phyloP scores from a whole-genome alignment of 345 rosid species.

The Moricandia arvensis region DNA sequence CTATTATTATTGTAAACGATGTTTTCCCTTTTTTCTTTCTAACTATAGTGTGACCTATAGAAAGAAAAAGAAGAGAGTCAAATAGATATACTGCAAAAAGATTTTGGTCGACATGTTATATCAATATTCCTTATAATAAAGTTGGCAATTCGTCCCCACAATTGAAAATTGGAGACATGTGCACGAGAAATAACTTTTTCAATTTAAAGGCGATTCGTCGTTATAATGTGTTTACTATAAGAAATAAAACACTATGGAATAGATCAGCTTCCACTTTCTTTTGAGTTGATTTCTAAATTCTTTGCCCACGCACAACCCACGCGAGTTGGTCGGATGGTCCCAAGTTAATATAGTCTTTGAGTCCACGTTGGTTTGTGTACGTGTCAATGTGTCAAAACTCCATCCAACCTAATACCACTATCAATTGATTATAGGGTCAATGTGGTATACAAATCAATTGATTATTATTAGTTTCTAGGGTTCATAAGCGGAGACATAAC shows the following conservation, averaged over 20 bases:
- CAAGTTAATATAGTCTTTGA: background rate
- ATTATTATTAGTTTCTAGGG: background rate
- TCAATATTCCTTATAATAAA: background rate
- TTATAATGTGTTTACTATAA: constrained; percentile 14
- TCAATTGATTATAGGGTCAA: too few relatives aligned
- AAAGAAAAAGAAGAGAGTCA: background rate
- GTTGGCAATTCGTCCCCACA: constrained; percentile 21
- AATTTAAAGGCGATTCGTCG: background rate
- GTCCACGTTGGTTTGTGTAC: constrained; percentile 26
- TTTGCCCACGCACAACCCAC: constrained; percentile 24
- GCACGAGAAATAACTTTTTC: background rate
- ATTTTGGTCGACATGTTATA: constrained; percentile 8
- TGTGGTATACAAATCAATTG: background rate
- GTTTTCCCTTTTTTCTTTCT: background rate
- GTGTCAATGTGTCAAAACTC: constrained; percentile 20
- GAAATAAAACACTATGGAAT: background rate
- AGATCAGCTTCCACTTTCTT: constrained; percentile 20
- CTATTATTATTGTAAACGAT: background rate
- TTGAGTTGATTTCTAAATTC: background rate
- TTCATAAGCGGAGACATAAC: background rate
- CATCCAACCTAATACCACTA: constrained; percentile 18
- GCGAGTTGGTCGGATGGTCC: constrained; percentile 33
- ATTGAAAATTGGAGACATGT: constrained; percentile 21
- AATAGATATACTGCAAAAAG: background rate
- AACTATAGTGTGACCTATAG: background rate